These are phyloP conservation scores for Trichosanthes cucumerina DNA, from an alignment of 306 rosid genomes.

Conservation along the genomic window DNA sequence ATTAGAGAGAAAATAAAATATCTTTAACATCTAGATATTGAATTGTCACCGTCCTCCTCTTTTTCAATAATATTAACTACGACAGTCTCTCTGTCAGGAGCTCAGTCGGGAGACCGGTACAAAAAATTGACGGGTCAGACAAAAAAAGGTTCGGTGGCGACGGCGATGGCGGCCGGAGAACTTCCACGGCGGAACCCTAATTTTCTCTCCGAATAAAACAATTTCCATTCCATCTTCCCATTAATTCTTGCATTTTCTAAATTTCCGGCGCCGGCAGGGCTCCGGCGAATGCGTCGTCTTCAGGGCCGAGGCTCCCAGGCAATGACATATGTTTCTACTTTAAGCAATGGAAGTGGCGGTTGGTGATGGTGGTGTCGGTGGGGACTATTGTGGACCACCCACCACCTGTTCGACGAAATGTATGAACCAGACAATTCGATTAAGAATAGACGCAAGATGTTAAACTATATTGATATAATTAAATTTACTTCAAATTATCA, in stretches of 20 bases:
- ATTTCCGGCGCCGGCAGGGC: neutral
- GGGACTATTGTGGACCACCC: neutral
- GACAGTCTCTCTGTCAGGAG: neutral
- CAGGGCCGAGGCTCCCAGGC: neutral
- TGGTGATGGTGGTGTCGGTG: neutral
- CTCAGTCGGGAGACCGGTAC: neutral
- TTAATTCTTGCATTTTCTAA: neutral
- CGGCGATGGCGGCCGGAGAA: neutral
- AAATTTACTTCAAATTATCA: no score
- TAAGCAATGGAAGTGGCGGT: neutral
- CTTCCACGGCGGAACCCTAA: no score
- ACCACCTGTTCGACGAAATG: slow-evolving; percentile 6
- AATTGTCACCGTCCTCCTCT: neutral
- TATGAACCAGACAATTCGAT: neutral
- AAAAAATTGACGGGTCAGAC: neutral
- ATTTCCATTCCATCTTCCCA: neutral
- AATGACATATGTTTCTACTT: neutral
- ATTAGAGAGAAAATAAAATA: neutral
- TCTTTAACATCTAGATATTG: neutral
- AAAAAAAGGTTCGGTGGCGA: neutral
- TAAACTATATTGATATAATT: no score
- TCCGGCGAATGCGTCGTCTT: neutral
- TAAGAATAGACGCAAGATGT: no score
- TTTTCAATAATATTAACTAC: neutral
- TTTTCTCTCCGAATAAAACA: no score